These are phyloP conservation scores for Chrysanthemum seticuspe DNA, from an alignment of 129 eudicot genomes.

Conservation along the genomic window DNA sequence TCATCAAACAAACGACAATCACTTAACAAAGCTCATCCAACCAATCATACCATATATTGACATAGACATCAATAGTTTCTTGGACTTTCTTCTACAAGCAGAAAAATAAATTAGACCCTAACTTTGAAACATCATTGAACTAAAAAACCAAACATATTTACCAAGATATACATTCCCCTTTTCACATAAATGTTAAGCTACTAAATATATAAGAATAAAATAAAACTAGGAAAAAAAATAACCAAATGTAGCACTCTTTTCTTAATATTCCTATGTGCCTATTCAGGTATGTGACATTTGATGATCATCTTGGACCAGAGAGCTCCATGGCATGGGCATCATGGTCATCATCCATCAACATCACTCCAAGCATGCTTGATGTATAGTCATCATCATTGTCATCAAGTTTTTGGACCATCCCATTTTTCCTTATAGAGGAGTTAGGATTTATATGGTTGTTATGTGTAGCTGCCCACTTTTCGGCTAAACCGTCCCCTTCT, in stretches of 20 bases:
- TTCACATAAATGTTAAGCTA: conserved; percentile 9
- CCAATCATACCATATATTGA: not conserved
- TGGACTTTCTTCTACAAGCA: conserved; percentile 4
- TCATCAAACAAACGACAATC: not conserved
- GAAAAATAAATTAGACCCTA: conserved; percentile 4
- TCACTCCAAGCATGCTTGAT: conserved; percentile 77
- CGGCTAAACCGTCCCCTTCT: conserved; percentile 92
- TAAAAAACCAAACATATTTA: conserved; percentile 34
- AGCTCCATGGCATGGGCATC: conserved; percentile 90
- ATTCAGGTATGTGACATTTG: conserved; percentile 26
- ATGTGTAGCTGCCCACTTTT: conserved; percentile 92
- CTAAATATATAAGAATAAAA: conserved; percentile 5
- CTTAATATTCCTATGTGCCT: conserved; percentile 32
- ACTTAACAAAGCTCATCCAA: not conserved
- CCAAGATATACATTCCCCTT: conserved; percentile 31
- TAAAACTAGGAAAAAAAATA: not conserved
- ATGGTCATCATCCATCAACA: conserved; percentile 70
- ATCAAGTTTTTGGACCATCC: conserved; percentile 34
- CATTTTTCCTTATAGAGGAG: conserved; percentile 26
- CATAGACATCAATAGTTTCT: not conserved
- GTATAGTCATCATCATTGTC: conserved; percentile 64
- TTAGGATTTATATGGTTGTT: conserved; percentile 43
- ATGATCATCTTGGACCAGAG: conserved; percentile 86
- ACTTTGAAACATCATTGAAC: conserved; percentile 4
- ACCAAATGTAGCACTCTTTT: conserved; percentile 23